Conservation (phyloP, 23 red algal genomes). For the Gracilaria gracilis region DNA sequence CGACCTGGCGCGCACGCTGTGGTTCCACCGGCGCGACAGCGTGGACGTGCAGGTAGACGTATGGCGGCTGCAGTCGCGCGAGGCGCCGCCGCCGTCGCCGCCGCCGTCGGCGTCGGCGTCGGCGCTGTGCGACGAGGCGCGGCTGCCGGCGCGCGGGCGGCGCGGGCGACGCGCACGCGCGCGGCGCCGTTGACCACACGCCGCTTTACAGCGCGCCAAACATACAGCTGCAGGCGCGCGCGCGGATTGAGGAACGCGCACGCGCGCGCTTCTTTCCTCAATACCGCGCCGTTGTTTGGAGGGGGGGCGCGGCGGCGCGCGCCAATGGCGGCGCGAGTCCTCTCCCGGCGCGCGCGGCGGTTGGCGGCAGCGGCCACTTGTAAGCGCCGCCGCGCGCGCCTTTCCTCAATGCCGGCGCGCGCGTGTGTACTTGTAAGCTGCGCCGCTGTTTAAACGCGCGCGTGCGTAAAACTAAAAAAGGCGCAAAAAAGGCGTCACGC, state of each 20-base stretch:
- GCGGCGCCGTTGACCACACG: no score
- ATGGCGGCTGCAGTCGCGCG: slow-evolving; percentile 68
- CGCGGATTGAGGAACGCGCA: neutral
- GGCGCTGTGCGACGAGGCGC: no score
- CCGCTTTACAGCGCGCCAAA: neutral
- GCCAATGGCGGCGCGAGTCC: no score
- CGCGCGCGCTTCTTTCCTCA: neutral
- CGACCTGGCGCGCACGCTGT: slow-evolving; percentile 69
- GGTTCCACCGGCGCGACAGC: slow-evolving; percentile 69
- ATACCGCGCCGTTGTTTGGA: neutral
- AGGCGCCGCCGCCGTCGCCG: neutral
- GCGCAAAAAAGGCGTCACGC: no score
- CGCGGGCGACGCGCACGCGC: no score
- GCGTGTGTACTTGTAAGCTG: slow-evolving; percentile 16
- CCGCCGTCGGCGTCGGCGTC: no score
- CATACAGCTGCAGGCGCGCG: neutral
- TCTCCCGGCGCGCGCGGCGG: no score
- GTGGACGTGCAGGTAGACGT: slow-evolving; percentile 90
- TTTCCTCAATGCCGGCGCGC: neutral
- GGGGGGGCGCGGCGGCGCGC: no score
- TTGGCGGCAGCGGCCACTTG: no score
- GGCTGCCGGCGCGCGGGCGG: no score
- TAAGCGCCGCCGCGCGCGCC: no score
- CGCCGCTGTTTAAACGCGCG: neutral
- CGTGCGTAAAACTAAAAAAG: no score